Evolutionary conservation across 352 stramenopile genomes (phyloP).

Genomic region (Phytophthora fragariaefolia): DNA sequence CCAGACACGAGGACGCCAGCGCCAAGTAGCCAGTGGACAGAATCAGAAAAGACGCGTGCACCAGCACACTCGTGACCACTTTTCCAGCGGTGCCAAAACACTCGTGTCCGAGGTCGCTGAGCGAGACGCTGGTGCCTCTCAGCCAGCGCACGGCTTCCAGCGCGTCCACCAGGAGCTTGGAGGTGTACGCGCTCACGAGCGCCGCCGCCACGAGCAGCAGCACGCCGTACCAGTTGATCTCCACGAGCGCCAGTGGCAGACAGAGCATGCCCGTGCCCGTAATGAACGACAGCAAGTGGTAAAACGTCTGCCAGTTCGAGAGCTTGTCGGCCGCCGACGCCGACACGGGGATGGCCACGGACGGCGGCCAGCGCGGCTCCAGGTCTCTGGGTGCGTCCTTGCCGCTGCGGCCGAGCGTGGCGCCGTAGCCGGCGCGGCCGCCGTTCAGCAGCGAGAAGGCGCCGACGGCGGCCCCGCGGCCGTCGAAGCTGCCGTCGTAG

Average conservation of each 20-base stretch:
- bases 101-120: slow-evolving; percentile 72
- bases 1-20: slow-evolving; percentile 62
- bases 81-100: slow-evolving; percentile 63
- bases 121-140: slow-evolving; percentile 63
- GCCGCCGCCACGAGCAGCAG: slow-evolving; percentile 62
- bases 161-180: slow-evolving; percentile 70
- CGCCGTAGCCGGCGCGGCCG: slow-evolving; percentile 24
- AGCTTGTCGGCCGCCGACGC: slow-evolving; percentile 35
- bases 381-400: slow-evolving; percentile 22
- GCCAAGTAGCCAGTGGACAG: slow-evolving; percentile 65
- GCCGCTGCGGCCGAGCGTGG: slow-evolving; percentile 4
- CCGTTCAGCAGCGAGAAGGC: slow-evolving; percentile 24
- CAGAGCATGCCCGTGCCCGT: slow-evolving; percentile 77
- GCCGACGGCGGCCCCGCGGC: slow-evolving; percentile 24
- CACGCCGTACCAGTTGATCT: slow-evolving; percentile 83
- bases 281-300: slow-evolving; percentile 80
- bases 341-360: slow-evolving; percentile 16
- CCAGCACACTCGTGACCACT: slow-evolving; percentile 46
- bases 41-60: slow-evolving; percentile 69
- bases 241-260: slow-evolving; percentile 73
- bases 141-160: slow-evolving; percentile 78
- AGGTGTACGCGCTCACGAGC: slow-evolving; percentile 63
- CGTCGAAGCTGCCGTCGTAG: slow-evolving; percentile 37
- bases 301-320: slow-evolving; percentile 69
- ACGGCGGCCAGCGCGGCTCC: slow-evolving; percentile 20